Evolutionary conservation across 2,329 filamentous ascomycete genomes (phyloP), one percentile per base, ranked within the genome.

Genomic region (Trichocomaceae sp.): DNA sequence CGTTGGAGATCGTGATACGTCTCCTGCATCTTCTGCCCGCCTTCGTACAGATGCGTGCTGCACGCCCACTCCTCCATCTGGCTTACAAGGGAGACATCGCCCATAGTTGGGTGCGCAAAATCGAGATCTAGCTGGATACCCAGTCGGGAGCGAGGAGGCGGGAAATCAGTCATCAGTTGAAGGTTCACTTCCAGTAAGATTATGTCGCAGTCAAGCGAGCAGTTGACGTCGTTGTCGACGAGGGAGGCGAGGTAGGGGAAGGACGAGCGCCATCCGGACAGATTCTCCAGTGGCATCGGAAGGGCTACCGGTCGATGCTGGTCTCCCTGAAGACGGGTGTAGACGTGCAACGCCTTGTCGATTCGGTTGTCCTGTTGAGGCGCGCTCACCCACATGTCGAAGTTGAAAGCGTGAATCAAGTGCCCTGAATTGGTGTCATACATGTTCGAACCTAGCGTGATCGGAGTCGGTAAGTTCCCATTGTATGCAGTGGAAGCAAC

Each of bases 321-420:
- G 47, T 72, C 70, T 42, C 67, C 66, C 57, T 75, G 70, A 8
- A 76, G 65, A 26, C 68, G 67, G 9, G 73, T 77, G 59, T 76
- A 77, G 39, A 64, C 64, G 61, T 77, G 75, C 33, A 73, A 60
- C n/a, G 70, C 69, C 53, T 71, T 66, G 44, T 74, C 71, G 19
- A 67, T 65, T 22, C 65, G 64, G 47, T 68, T 65, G 5, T 63
- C 66, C 54, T 71, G 67, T 42, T 69, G 62, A 47, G 67, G 68
- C 5, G 65, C 63, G 58, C 68, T 72, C 7, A 75, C 72, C 72
- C 72, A 75, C 74, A 77, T 77, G 46, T 72, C 69, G 57, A 77
- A 76, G 47, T 65, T 69, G 49, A 76, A 65, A 17, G 66, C 67
- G 56, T 70, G 62, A 29, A 73, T 62, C 44, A 58, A 61, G 47